These are phyloP conservation scores for Funneliformis caledonium DNA, from an alignment of 371 early-diverging fungal genomes.

Conservation along the genomic window DNA sequence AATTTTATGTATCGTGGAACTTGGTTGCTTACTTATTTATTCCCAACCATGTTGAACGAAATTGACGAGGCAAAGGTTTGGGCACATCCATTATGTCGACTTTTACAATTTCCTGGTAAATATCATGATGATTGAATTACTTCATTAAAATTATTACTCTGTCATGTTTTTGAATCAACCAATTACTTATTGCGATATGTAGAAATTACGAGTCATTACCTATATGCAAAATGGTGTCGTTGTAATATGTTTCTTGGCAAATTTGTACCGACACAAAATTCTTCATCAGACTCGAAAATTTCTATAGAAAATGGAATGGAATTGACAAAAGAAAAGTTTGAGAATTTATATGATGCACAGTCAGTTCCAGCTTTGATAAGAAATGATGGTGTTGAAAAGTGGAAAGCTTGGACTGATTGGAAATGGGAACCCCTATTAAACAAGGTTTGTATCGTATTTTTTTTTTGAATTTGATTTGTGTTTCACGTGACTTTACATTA, in stretches of 20 bases:
- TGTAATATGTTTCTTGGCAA: slow-evolving; percentile 47
- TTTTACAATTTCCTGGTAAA: slow-evolving; percentile 40
- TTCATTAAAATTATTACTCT: neutral
- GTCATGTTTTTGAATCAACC: neutral
- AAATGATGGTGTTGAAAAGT: slow-evolving; percentile 47
- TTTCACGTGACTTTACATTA: neutral
- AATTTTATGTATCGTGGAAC: slow-evolving; percentile 44
- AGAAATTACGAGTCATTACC: slow-evolving; percentile 34
- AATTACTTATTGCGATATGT: neutral
- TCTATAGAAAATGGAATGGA: slow-evolving; percentile 44
- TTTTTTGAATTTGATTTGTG: neutral
- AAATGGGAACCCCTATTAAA: slow-evolving; percentile 41
- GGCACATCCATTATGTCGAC: slow-evolving; percentile 36
- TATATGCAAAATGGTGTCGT: slow-evolving; percentile 42
- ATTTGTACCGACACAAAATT: slow-evolving; percentile 40
- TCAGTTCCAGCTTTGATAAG: slow-evolving; percentile 47
- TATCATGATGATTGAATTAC: neutral
- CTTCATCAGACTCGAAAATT: slow-evolving; percentile 42
- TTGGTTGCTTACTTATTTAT: slow-evolving; percentile 49
- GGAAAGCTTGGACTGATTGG: slow-evolving; percentile 50
- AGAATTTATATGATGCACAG: slow-evolving; percentile 44
- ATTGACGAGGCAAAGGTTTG: slow-evolving; percentile 42
- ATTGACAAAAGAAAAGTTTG: slow-evolving; percentile 43
- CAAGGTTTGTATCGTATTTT: neutral
- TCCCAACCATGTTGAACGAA: slow-evolving; percentile 42